These are phyloP conservation scores for Epithele typhae DNA, from an alignment of 768 basidiomycete species.

Conservation along the genomic window DNA sequence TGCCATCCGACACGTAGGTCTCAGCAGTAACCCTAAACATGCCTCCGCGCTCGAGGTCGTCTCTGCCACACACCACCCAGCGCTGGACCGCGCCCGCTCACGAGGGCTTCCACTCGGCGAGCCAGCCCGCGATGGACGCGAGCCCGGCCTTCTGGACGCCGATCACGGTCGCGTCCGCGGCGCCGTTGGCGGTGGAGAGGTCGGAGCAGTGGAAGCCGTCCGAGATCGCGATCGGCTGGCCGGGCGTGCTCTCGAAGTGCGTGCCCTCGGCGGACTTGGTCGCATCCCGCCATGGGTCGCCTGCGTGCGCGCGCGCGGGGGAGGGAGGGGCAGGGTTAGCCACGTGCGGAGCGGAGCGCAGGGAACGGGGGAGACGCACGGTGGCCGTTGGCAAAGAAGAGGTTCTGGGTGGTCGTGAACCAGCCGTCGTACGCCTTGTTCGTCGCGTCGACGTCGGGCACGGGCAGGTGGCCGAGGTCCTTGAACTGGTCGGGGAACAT, in stretches of 20 bases:
- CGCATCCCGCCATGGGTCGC: slow-evolving; percentile 70
- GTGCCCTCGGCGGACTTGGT: slow-evolving; percentile 58
- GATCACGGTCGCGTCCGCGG: slow-evolving; percentile 45
- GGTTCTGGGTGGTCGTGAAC: slow-evolving; percentile 49
- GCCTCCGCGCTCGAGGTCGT: too few relatives aligned
- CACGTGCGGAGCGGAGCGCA: background rate
- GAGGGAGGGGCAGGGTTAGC: background rate
- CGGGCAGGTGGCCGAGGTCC: slow-evolving; percentile 29
- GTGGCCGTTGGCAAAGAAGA: slow-evolving; percentile 69
- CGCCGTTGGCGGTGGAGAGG: slow-evolving; percentile 36
- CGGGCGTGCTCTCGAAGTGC: slow-evolving; percentile 40
- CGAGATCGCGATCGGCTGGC: slow-evolving; percentile 52
- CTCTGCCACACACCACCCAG: too few relatives aligned
- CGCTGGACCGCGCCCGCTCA: too few relatives aligned
- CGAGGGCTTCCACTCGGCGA: slow-evolving; percentile 31
- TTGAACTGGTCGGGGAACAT: slow-evolving; percentile 63
- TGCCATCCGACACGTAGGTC: too few relatives aligned
- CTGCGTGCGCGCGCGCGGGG: too few relatives aligned
- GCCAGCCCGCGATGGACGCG: slow-evolving; percentile 51
- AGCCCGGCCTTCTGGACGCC: slow-evolving; percentile 53
- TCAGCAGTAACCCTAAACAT: too few relatives aligned
- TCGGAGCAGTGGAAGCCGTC: slow-evolving; percentile 73
- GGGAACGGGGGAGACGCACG: slow-evolving; percentile 38
- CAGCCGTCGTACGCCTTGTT: slow-evolving; percentile 57
- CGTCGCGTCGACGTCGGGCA: slow-evolving; percentile 38